A percentile compares a stretch with the other conserved stretches of the same genome.
Conservation (phyloP, 768 basidiomycete genomes). For the Xerocomus potaroensis region DNA sequence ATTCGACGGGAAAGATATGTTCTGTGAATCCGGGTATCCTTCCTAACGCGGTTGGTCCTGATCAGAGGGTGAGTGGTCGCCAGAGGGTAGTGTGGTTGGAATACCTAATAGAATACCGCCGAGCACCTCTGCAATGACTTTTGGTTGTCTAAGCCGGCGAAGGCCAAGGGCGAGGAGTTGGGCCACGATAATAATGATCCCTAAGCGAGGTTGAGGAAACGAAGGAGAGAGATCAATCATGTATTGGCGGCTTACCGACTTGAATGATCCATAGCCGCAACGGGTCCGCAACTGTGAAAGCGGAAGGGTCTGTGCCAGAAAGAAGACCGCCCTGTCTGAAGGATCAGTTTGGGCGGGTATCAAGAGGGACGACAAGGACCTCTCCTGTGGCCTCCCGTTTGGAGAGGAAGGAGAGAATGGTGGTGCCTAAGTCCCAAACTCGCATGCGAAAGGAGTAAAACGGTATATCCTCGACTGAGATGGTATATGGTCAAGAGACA, state of each 20-base stretch:
- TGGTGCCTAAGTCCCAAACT: no score
- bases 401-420: background rate
- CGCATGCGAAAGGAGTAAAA: background rate
- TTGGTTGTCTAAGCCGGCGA: conserved; percentile 77
- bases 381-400: conserved; percentile 23
- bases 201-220: conserved; percentile 32
- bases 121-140: conserved; percentile 78
- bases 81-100: conserved; percentile 33
- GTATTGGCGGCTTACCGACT: conserved; percentile 48
- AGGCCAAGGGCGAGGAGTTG: conserved; percentile 71
- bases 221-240: background rate
- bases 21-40: conserved; percentile 86
- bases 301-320: conserved; percentile 67
- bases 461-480: background rate
- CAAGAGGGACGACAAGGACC: conserved; percentile 5
- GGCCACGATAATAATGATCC: conserved; percentile 78
- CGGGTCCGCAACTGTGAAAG: conserved; percentile 63
- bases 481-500: background rate
- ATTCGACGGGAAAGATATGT: conserved; percentile 73
- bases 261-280: conserved; percentile 75
- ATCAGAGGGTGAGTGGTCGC: background rate
- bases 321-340: conserved; percentile 63
- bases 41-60: conserved; percentile 57
- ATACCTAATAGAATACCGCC: conserved; percentile 86
- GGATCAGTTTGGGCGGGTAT: background rate